These are phyloP conservation scores for Stenocarpella maydis DNA, from an alignment of 2,329 filamentous ascomycete species.

Conservation along the genomic window DNA sequence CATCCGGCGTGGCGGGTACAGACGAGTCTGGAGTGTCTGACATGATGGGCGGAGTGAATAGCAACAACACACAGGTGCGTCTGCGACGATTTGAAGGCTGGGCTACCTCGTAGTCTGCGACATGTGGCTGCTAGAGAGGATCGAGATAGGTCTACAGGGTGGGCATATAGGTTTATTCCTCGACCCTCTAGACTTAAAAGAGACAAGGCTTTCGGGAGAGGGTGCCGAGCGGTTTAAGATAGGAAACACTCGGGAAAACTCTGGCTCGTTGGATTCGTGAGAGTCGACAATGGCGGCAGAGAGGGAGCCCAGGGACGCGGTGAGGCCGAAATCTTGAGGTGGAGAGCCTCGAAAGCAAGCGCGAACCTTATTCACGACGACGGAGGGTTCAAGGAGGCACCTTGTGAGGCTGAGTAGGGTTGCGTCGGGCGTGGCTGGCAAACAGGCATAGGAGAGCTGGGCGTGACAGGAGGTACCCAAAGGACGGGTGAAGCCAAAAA, in stretches of 20 bases:
- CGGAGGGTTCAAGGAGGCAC: slow-evolving; percentile 1
- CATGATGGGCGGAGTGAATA: slow-evolving; percentile 37
- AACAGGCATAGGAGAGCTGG: slow-evolving; percentile 3
- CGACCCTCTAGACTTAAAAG: background rate
- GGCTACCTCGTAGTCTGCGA: slow-evolving; percentile 16
- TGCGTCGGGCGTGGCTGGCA: background rate
- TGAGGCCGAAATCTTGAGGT: slow-evolving; percentile 18
- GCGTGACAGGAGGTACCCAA: background rate
- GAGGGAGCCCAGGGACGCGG: slow-evolving; percentile 16
- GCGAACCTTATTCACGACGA: slow-evolving; percentile 18
- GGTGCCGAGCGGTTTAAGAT: slow-evolving; percentile 1
- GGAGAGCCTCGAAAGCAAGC: slow-evolving; percentile 19
- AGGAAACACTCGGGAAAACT: slow-evolving; percentile 16
- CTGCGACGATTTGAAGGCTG: background rate
- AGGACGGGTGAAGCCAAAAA: background rate
- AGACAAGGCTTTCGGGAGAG: background rate
- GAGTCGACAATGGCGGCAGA: slow-evolving; percentile 15
- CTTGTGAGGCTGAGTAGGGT: background rate
- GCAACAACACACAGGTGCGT: background rate
- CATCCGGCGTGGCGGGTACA: slow-evolving; percentile 57
- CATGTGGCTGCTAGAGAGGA: slow-evolving; percentile 16
- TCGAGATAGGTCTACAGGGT: slow-evolving; percentile 1
- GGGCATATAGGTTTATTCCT: background rate
- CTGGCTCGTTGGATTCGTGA: slow-evolving; percentile 14
- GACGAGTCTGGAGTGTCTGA: slow-evolving; percentile 44